phyloP scores from a whole-genome alignment of 805 yeast species.

The Saturnispora hagleri region DNA sequence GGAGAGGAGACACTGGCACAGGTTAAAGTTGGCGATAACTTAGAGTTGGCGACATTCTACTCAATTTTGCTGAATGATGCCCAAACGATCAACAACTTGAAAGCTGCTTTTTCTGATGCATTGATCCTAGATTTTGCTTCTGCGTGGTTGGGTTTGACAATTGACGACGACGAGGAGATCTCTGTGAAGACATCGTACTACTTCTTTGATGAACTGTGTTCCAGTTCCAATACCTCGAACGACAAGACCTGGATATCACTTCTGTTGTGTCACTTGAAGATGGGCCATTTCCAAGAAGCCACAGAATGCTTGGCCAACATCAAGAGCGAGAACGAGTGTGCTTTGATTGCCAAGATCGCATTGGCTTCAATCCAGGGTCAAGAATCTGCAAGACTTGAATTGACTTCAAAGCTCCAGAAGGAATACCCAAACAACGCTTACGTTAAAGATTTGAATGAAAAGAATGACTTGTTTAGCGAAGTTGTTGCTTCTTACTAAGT shows the following conservation, averaged over 20 bases:
- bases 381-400: slow-evolving; percentile 8
- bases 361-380: slow-evolving; percentile 47
- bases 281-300: slow-evolving; percentile 78
- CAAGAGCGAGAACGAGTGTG: slow-evolving; percentile 2
- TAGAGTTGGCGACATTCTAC: slow-evolving; percentile 1
- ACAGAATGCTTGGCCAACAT: slow-evolving; percentile 44
- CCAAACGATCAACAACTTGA: slow-evolving; percentile 35
- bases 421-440: slow-evolving; percentile 42
- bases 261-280: slow-evolving; percentile 67
- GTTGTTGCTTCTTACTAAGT: slow-evolving; percentile 35
- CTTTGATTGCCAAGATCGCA: slow-evolving; percentile 55
- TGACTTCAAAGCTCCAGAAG: slow-evolving; percentile 32
- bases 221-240: slow-evolving; percentile 38
- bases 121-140: slow-evolving; percentile 72
- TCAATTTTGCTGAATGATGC: neutral
- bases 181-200: slow-evolving; percentile 42
- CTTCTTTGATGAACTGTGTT: slow-evolving; percentile 74
- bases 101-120: slow-evolving; percentile 55
- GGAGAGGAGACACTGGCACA: neutral
- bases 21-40: neutral
- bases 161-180: slow-evolving; percentile 23
- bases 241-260: slow-evolving; percentile 48
- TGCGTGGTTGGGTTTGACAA: slow-evolving; percentile 45
- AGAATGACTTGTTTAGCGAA: slow-evolving; percentile 56
- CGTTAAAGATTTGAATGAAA: slow-evolving; percentile 49